A percentile compares a stretch with the other conserved stretches of the same genome.
phyloP scores from a whole-genome alignment of 352 stramenopile species.

The Globisporangium solare region DNA sequence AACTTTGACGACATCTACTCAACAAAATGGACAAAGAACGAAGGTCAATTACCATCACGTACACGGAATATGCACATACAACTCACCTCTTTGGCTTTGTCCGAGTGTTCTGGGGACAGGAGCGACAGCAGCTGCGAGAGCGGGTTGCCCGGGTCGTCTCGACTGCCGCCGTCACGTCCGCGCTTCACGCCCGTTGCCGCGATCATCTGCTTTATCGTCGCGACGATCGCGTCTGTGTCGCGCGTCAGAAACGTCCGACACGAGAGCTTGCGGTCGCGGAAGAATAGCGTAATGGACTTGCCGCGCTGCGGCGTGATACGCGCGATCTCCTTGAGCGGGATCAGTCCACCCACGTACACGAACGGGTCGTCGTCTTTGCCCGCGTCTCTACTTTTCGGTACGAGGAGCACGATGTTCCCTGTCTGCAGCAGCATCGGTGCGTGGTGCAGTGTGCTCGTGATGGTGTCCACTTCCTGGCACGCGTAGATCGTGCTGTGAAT shows the following conservation, averaged over 20 bases:
- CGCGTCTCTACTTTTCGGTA: constrained; percentile 9
- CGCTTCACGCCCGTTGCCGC: constrained; percentile 34
- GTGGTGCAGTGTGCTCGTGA: constrained; percentile 48
- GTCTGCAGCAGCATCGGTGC: constrained; percentile 66
- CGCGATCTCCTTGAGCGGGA: constrained; percentile 59
- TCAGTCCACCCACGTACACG: constrained; percentile 60
- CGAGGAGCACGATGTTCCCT: constrained; percentile 57
- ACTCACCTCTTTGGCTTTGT: constrained; percentile 71
- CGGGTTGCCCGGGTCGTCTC: constrained; percentile 13
- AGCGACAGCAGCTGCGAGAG: constrained; percentile 62
- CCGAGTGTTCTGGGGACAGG: constrained; percentile 58
- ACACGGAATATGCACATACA: neutral
- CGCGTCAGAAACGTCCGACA: constrained; percentile 71
- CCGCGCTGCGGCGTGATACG: constrained; percentile 71
- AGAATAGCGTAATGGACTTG: constrained; percentile 81
- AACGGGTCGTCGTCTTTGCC: constrained; percentile 26
- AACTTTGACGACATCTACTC: constrained; percentile 67
- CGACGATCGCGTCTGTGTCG: constrained; percentile 68
- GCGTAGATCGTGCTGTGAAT: constrained; percentile 63
- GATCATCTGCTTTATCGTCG: constrained; percentile 65
- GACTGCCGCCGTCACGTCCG: constrained; percentile 24
- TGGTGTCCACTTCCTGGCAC: constrained; percentile 61
- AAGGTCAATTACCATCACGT: neutral
- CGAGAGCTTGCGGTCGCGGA: constrained; percentile 48
- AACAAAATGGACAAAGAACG: neutral